Evolutionary conservation across 2,329 filamentous ascomycete genomes (phyloP), one percentile per base, ranked within the genome.

Genomic region (Fusarium tanahbumbuense): DNA sequence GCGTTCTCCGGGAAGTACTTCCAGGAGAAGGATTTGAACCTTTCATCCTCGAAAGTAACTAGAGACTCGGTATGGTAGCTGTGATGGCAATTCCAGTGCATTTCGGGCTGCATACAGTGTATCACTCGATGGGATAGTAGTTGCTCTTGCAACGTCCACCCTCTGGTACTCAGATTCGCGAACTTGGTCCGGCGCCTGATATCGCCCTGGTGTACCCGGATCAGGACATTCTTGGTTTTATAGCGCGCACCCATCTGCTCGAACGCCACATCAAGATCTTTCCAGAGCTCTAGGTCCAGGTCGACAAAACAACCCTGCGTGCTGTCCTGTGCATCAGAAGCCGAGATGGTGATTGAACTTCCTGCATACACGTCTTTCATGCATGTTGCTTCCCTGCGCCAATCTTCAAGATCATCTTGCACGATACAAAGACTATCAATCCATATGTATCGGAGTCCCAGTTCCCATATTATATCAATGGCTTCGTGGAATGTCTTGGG

Each of bases 381-480:
- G 2, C 42, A 12, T 3, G 37, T 22, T 1, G 59, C 32, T 32
- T 72, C 68, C 2, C 42, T 25, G 1, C 28, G 32, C 61, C 65
- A 70, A 27, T 72, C 68, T 11, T 52, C 11, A 2, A 44, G 23
- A 18, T 70, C 56, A 20, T 70, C 65, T 44, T 73, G 68, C 2
- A 70, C 32, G n/a, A 73, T 64, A 18, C 69, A 73, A 5, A 73
- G 50, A 1, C 63, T 37, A 23, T 64, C 57, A 7, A 73, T 64
- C 71, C 68, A 73, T 22, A 73, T 44, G 8, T 67, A 73, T 20
- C 49, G 10, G 8, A 59, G 32, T 1, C 46, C 57, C 3, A 73
- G 55, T 2, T 20, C 22, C 37, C 45, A 48, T 3, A 54, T 28
- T 1, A 44, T 47, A 0, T 53, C 23, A 2, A 53, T 55, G 0